Conservation (phyloP, 495 filamentous ascomycete genomes). For the Neurospora sp. region DNA sequence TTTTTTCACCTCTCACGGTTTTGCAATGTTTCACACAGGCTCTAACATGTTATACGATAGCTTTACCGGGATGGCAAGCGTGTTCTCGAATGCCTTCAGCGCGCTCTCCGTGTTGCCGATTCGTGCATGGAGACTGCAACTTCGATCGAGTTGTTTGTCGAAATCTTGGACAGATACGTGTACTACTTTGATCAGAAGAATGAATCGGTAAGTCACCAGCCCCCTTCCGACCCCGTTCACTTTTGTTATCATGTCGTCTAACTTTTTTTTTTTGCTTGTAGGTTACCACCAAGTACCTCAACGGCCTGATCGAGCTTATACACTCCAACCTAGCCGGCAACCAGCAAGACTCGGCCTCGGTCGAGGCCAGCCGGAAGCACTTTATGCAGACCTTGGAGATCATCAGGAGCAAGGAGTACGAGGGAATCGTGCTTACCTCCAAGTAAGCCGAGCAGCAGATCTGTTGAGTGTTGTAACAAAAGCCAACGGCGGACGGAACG, state of each 20-base stretch:
- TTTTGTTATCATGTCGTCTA: neutral
- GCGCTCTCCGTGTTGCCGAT: conserved; percentile 90
- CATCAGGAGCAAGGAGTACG: conserved; percentile 82
- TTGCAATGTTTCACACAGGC: neutral
- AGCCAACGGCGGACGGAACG: neutral
- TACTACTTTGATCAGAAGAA: conserved; percentile 99
- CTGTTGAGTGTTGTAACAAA: neutral
- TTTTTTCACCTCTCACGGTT: neutral
- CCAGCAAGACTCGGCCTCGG: conserved; percentile 65
- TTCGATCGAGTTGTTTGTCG: conserved; percentile 93
- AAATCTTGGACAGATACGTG: conserved; percentile 95
- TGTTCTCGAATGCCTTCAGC: conserved; percentile 91
- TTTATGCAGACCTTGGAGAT: conserved; percentile 92
- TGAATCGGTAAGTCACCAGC: conserved; percentile 60
- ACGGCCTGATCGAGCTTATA: conserved; percentile 95
- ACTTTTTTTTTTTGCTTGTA: conserved; percentile 16
- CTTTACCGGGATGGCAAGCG: conserved; percentile 95
- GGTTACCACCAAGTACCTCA: conserved; percentile 96
- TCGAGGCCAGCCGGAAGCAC: conserved; percentile 82
- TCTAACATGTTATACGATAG: conserved; percentile 32
- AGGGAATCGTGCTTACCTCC: conserved; percentile 72
- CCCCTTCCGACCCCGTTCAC: too few relatives aligned
- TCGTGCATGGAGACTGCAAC: conserved; percentile 99
- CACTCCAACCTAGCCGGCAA: conserved; percentile 81
- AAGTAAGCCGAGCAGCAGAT: conserved; percentile 32